Conservation (phyloP, 805 yeast species). For the Lipomyces kockii region DNA sequence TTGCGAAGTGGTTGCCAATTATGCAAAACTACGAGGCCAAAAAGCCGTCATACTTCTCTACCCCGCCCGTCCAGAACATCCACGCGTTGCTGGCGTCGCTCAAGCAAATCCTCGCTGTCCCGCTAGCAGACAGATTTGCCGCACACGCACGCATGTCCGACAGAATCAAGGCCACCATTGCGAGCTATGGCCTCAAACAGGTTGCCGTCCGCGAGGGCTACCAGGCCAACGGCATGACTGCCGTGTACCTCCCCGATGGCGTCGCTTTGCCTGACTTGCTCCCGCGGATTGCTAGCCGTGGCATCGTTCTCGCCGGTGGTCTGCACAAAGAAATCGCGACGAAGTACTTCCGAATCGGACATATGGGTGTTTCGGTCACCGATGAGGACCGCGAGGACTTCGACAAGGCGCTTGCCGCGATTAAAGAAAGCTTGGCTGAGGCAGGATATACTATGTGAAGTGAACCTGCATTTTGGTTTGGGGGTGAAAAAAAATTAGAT, state of each 20-base stretch:
- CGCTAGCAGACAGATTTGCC: slow-evolving; percentile 63
- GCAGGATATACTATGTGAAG: slow-evolving; percentile 60
- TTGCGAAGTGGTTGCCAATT: slow-evolving; percentile 86
- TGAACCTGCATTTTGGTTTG: slow-evolving; percentile 48
- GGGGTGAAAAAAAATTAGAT: background rate
- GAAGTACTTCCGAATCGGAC: slow-evolving; percentile 91
- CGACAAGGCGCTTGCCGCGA: slow-evolving; percentile 54
- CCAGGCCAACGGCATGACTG: slow-evolving; percentile 88
- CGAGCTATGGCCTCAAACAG: slow-evolving; percentile 65
- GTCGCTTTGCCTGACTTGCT: slow-evolving; percentile 71
- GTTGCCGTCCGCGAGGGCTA: slow-evolving; percentile 63
- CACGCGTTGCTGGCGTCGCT: slow-evolving; percentile 80
- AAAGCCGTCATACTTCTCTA: slow-evolving; percentile 85
- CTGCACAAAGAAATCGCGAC: slow-evolving; percentile 78
- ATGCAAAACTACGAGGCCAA: slow-evolving; percentile 85
- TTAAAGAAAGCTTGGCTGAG: slow-evolving; percentile 58
- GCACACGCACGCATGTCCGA: slow-evolving; percentile 67
- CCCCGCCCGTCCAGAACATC: slow-evolving; percentile 89
- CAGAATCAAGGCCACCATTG: slow-evolving; percentile 64
- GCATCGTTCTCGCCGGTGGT: slow-evolving; percentile 86
- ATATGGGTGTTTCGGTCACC: slow-evolving; percentile 85
- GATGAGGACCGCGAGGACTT: slow-evolving; percentile 61
- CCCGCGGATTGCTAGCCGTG: slow-evolving; percentile 59
- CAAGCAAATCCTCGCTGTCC: slow-evolving; percentile 64
- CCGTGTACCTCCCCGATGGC: slow-evolving; percentile 79